Evolutionary conservation across 163 green algal genomes (phyloP), one percentile per base, ranked within the genome.

Genomic region (Chloroidium sp.): DNA sequence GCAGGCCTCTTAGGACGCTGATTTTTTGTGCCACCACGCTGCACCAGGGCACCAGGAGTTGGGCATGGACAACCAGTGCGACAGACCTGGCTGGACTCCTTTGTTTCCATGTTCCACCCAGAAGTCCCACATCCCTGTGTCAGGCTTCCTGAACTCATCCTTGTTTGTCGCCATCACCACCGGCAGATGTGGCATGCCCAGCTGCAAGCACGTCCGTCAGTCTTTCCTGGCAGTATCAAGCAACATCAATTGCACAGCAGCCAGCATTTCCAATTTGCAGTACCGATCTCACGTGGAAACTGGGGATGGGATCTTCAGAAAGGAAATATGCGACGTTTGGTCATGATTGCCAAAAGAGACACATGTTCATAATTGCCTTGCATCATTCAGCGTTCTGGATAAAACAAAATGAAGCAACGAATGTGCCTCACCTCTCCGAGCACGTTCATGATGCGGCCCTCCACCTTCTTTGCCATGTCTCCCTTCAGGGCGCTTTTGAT

Each of bases 111-210:
- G 76, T 58, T 85, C 12, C n/a, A 88, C 79, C 69, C 96, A 90
- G 78, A 87, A 90, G 2, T 91, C 75, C 92, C 92, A 97, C 93
- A 96, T 96, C 67, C 90, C 89, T 1, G 82, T 82, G 0, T 75
- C 82, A 57, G 92, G 92, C 87, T 96, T 96, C 61, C 92, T 76
- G 69, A 84, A 83, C 0, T 83, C 58, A 64, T 94, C 88, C 62
- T 86, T 85, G 3, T 77, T 59, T 0, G 89, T 92, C 2, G 88
- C 86, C 10, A 91, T 82, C n/a, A 93, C 87, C 1, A 89, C 78
- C 3, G 69, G 2, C 36, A 64, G 62, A 3, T 59, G 78, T 36
- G 36, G 36, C 36, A 36, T 36, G 36, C 36, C 36, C 36, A 36
- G 36, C 36, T 36, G 36, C 36, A 36, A 36, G 36, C 36, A 36